Conservation (phyloP, 2,329 filamentous ascomycete species). For the Penicillium concentricum region DNA sequence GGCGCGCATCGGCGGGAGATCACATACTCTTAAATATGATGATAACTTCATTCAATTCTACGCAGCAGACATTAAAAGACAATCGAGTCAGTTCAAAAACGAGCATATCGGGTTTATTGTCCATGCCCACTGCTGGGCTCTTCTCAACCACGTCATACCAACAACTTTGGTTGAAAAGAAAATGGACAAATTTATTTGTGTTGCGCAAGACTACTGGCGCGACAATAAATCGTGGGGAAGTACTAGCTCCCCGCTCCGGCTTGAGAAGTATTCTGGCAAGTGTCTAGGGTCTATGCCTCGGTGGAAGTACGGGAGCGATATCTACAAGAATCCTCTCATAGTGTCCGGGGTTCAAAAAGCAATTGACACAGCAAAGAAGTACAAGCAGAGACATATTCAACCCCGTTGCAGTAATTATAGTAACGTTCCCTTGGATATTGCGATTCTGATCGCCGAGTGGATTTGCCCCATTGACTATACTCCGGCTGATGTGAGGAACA, state of each 20-base stretch:
- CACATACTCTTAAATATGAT: neutral
- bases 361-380: neutral
- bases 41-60: neutral
- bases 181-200: neutral
- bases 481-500: neutral
- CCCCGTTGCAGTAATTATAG: no score
- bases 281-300: no score
- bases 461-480: neutral
- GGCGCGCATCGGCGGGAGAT: conserved; percentile 5
- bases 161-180: neutral
- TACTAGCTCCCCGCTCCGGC: neutral
- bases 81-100: neutral
- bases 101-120: conserved; percentile 6
- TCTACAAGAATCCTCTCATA: conserved; percentile 3
- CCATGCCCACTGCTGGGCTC: conserved; percentile 12
- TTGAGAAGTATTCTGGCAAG: no score
- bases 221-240: neutral
- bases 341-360: neutral
- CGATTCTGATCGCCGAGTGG: neutral
- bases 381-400: no score
- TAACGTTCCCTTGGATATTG: neutral
- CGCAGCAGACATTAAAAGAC: neutral
- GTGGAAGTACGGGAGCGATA: neutral
- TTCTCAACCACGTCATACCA: neutral
- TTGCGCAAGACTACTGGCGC: conserved; percentile 4